Percentiles rank a stretch among this genome's conserved stretches.
Evolutionary conservation across 2,329 filamentous ascomycete genomes (phyloP).

Genomic region (Exophiala oligosperma): DNA sequence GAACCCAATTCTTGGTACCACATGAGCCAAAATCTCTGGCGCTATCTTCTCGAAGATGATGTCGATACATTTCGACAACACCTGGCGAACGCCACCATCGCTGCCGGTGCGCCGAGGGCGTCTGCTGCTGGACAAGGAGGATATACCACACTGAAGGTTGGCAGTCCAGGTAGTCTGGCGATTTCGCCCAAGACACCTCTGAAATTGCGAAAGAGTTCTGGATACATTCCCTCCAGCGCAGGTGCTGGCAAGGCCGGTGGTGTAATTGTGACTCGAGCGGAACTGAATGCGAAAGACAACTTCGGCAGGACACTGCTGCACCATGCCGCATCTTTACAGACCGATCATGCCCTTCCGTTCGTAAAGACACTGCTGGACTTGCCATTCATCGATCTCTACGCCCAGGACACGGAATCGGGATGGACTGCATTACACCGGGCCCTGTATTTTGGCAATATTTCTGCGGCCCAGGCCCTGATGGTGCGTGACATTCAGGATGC

Average conservation of each 20-base stretch:
- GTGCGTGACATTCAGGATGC: slow-evolving; percentile 72
- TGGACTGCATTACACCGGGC: slow-evolving; percentile 95
- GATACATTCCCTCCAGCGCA: slow-evolving; percentile 10
- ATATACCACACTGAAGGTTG: slow-evolving; percentile 43
- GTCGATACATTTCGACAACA: slow-evolving; percentile 91
- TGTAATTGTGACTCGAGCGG: slow-evolving; percentile 55
- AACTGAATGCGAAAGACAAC: slow-evolving; percentile 83
- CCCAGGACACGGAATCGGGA: slow-evolving; percentile 85
- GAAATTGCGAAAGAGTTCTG: slow-evolving; percentile 30
- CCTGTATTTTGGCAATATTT: slow-evolving; percentile 84
- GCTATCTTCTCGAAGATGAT: slow-evolving; percentile 95
- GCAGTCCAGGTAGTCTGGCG: slow-evolving; percentile 44
- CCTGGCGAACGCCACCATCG: slow-evolving; percentile 69
- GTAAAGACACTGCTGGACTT: slow-evolving; percentile 78
- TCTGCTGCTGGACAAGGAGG: slow-evolving; percentile 35
- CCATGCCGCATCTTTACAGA: slow-evolving; percentile 75
- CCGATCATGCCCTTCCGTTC: slow-evolving; percentile 69
- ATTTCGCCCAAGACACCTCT: slow-evolving; percentile 42
- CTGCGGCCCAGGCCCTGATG: slow-evolving; percentile 79
- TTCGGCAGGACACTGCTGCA: slow-evolving; percentile 81
- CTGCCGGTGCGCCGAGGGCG: slow-evolving; percentile 18
- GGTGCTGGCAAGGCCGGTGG: slow-evolving; percentile 12
- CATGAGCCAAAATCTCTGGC: slow-evolving; percentile 98
- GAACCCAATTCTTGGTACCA: slow-evolving; percentile 45
- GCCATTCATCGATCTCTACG: slow-evolving; percentile 79